A percentile compares a stretch with the other conserved stretches of the same genome.
These are phyloP conservation scores for Ochromonas danica DNA, from an alignment of 108 stramenopile genomes.

Conservation along the genomic window DNA sequence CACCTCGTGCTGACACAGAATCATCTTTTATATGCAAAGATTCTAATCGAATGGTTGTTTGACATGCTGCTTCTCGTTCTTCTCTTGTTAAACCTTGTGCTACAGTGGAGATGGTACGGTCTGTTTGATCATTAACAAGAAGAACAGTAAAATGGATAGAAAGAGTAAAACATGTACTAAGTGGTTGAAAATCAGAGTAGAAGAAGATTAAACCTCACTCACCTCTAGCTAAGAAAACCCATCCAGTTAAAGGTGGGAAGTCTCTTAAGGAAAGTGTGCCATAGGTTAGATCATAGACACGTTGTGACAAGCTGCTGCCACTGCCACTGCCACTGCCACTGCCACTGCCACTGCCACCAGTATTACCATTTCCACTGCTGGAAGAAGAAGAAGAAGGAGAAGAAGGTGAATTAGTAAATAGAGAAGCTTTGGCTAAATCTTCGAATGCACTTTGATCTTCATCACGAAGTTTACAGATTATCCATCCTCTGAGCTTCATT, in stretches of 20 bases:
- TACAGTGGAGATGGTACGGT: not conserved
- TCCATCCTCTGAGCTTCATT: too few relatives aligned
- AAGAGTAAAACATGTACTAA: not conserved
- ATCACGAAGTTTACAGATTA: too few relatives aligned
- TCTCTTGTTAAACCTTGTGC: not conserved
- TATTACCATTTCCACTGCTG: too few relatives aligned
- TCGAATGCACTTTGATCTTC: too few relatives aligned
- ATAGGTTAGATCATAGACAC: not conserved
- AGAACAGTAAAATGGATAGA: not conserved
- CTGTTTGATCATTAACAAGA: not conserved
- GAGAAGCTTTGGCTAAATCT: too few relatives aligned
- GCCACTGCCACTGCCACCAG: too few relatives aligned
- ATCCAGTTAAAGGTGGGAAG: not conserved
- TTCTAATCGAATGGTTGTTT: not conserved
- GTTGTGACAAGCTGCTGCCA: too few relatives aligned
- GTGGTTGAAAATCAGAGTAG: not conserved
- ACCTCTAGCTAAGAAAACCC: not conserved
- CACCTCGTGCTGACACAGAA: not conserved
- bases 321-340: too few relatives aligned
- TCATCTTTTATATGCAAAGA: not conserved
- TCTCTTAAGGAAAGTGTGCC: not conserved
- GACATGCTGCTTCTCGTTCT: not conserved
- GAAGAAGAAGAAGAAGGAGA: too few relatives aligned
- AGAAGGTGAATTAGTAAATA: too few relatives aligned
- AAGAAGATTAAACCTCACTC: not conserved